Conservation (phyloP, 2,329 filamentous ascomycete species). For the Fusarium albosuccineum region DNA sequence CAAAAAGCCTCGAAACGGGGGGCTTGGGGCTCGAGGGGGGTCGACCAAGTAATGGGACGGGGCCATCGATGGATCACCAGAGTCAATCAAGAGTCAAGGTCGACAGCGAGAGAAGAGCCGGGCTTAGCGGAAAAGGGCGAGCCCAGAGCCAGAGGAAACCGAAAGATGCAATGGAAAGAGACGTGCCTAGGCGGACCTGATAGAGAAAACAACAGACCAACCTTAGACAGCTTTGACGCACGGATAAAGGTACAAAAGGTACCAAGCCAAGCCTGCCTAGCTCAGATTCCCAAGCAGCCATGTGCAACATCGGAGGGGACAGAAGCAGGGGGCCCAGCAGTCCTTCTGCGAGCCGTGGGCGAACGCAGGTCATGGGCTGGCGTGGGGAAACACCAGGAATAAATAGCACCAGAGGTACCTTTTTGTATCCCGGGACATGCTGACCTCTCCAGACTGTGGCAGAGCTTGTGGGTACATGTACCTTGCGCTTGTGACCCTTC, state of each 20-base stretch:
- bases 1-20: too few species aligned
- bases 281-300: slow-evolving; percentile 42
- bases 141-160: slow-evolving; percentile 21
- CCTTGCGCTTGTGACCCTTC: slow-evolving; percentile 16
- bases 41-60: slow-evolving; percentile 39
- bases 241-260: slow-evolving; percentile 33
- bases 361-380: slow-evolving; percentile 21
- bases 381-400: slow-evolving; percentile 40
- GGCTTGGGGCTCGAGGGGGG: slow-evolving; percentile 13
- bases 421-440: slow-evolving; percentile 22
- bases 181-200: slow-evolving; percentile 36
- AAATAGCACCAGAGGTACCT: slow-evolving; percentile 31
- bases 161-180: slow-evolving; percentile 30
- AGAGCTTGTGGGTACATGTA: slow-evolving; percentile 2
- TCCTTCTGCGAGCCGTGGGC: slow-evolving; percentile 17
- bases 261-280: slow-evolving; percentile 19
- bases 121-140: slow-evolving; percentile 36
- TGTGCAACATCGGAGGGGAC: slow-evolving; percentile 41
- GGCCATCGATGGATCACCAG: slow-evolving; percentile 15
- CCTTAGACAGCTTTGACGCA: slow-evolving; percentile 20
- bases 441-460: slow-evolving; percentile 16
- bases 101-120: slow-evolving; percentile 26
- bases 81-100: slow-evolving; percentile 31
- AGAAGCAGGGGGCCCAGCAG: slow-evolving; percentile 20
- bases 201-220: slow-evolving; percentile 31